Percentiles rank a stretch among this genome's conserved stretches.
phyloP scores from a whole-genome alignment of 768 basidiomycete species.

The Russula compacta region DNA sequence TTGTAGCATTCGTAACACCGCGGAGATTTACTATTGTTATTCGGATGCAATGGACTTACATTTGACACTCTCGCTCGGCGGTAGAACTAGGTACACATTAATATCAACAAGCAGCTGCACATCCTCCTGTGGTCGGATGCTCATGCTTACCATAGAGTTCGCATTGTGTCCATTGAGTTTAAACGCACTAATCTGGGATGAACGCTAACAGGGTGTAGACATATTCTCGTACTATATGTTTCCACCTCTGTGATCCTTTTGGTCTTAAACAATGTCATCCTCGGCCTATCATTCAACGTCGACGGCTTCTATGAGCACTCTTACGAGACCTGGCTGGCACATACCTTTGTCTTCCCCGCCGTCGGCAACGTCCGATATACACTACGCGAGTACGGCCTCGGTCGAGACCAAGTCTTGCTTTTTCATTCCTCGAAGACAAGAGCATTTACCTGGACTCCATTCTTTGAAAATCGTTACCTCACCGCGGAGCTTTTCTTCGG shows the following conservation, averaged over 20 bases:
- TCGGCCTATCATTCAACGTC: constrained; percentile 50
- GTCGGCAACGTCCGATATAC: constrained; percentile 62
- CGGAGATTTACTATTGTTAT: constrained; percentile 20
- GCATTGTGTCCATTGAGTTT: constrained; percentile 60
- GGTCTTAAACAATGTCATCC: constrained; percentile 58
- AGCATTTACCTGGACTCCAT: constrained; percentile 48
- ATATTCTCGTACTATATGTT: constrained; percentile 51
- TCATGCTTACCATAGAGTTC: constrained; percentile 76
- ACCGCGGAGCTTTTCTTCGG: constrained; percentile 44
- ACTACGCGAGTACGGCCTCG: constrained; percentile 59
- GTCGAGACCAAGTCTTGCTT: constrained; percentile 40
- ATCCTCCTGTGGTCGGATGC: constrained; percentile 68
- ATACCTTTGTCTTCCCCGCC: constrained; percentile 59
- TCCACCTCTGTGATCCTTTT: constrained; percentile 54
- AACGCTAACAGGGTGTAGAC: constrained; percentile 22
- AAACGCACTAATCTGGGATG: too few species aligned
- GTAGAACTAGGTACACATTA: constrained; percentile 70
- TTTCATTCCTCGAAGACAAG: constrained; percentile 43
- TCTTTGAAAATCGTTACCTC: constrained; percentile 59
- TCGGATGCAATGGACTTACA: constrained; percentile 64
- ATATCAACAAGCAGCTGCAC: constrained; percentile 75
- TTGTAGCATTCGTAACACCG: too few species aligned
- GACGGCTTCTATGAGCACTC: constrained; percentile 66
- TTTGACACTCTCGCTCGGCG: constrained; percentile 78
- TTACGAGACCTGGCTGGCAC: constrained; percentile 68